Evolutionary conservation across 2,329 filamentous ascomycete genomes (phyloP).

Genomic region (Lecanoromycetidae sp.): DNA sequence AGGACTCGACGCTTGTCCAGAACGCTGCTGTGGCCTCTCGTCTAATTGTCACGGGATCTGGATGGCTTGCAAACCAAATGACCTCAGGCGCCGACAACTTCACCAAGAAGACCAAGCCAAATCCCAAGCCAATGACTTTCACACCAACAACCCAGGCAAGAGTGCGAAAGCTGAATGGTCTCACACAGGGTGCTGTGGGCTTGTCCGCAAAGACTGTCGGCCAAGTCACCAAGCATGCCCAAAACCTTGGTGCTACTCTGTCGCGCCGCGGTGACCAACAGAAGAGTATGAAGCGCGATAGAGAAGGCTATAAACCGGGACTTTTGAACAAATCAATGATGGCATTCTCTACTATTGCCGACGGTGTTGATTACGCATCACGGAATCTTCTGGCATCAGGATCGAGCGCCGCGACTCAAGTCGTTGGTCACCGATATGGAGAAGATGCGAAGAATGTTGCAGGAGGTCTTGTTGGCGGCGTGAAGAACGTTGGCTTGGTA

Average conservation of each 20-base stretch:
- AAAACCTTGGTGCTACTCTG: conserved; percentile 74
- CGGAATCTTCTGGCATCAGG: conserved; percentile 63
- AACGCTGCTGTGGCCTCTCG: conserved; percentile 80
- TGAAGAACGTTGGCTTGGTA: conserved; percentile 92
- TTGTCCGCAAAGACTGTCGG: conserved; percentile 79
- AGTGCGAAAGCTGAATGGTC: conserved; percentile 78
- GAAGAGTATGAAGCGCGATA: conserved; percentile 47
- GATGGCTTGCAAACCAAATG: conserved; percentile 65
- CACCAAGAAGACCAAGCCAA: conserved; percentile 66
- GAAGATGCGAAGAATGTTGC: conserved; percentile 70
- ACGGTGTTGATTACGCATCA: conserved; percentile 82
- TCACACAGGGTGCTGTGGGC: conserved; percentile 66
- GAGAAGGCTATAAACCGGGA: conserved; percentile 80
- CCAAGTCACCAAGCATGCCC: conserved; percentile 68
- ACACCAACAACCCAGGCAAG: conserved; percentile 70
- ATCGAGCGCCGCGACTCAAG: conserved; percentile 66
- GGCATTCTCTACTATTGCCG: conserved; percentile 86
- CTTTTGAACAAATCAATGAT: conserved; percentile 92
- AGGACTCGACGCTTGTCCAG: conserved; percentile 72
- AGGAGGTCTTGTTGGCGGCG: conserved; percentile 62
- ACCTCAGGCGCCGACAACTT: conserved; percentile 68
- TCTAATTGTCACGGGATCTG: conserved; percentile 78
- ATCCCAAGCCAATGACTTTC: conserved; percentile 73
- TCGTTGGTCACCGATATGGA: conserved; percentile 85
- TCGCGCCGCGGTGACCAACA: conserved; percentile 46